Evolutionary conservation across 805 yeast genomes (phyloP).

Genomic region (Candida railenensis): DNA sequence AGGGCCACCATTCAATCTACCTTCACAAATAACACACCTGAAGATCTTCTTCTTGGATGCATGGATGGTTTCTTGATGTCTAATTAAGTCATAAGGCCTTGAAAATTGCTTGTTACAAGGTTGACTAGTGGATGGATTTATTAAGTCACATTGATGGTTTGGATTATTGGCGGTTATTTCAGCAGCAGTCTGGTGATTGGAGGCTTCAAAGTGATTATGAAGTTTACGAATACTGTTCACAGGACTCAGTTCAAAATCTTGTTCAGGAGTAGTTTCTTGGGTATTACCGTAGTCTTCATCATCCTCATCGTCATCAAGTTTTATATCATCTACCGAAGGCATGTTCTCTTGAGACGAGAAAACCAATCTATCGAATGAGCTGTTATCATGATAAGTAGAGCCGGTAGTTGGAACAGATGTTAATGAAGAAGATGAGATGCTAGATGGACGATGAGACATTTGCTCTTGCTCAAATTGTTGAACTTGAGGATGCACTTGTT

Average conservation of each 20-base stretch:
- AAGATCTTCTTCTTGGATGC: slow-evolving; percentile 45
- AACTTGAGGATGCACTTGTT: slow-evolving; percentile 11
- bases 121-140: slow-evolving; percentile 59
- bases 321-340: not conserved
- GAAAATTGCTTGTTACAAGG: slow-evolving; percentile 81
- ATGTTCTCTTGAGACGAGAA: not conserved
- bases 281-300: slow-evolving; percentile 3
- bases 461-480: not conserved
- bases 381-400: not conserved
- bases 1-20: slow-evolving; percentile 44
- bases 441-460: not conserved
- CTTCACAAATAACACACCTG: slow-evolving; percentile 47
- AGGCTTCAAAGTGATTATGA: not conserved
- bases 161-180: slow-evolving; percentile 34
- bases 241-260: slow-evolving; percentile 5
- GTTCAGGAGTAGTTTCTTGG: slow-evolving; percentile 5
- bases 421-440: not conserved
- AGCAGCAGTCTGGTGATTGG: slow-evolving; percentile 24
- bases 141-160: slow-evolving; percentile 57
- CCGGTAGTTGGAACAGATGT: slow-evolving; percentile 2
- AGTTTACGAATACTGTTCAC: slow-evolving; percentile 2
- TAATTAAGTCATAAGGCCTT: slow-evolving; percentile 52
- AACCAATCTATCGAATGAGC: not conserved
- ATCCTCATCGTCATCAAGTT: slow-evolving; percentile 7
- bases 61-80: slow-evolving; percentile 50